These are phyloP conservation scores for Ganoderma lucidum DNA, from an alignment of 1,284 basidiomycete species.

Conservation along the genomic window DNA sequence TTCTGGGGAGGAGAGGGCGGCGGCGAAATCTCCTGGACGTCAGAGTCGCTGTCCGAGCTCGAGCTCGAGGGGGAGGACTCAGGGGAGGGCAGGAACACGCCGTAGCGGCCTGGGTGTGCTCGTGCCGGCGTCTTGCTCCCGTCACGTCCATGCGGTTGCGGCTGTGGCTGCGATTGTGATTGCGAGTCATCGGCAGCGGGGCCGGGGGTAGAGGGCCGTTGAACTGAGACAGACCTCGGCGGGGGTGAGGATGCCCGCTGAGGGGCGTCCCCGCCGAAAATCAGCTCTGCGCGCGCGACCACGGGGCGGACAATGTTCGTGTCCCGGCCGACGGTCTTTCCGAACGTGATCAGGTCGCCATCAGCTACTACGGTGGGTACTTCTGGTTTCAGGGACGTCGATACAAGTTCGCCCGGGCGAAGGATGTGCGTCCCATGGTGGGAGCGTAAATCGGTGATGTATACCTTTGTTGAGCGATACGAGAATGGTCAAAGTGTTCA, in stretches of 20 bases:
- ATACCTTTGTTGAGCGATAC: constrained; percentile 48
- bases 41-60: constrained; percentile 56
- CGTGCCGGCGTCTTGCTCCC: constrained; percentile 27
- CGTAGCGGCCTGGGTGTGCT: constrained; percentile 56
- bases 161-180: constrained; percentile 21
- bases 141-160: constrained; percentile 13
- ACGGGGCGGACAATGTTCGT: constrained; percentile 66
- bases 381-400: constrained; percentile 55
- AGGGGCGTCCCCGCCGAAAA: constrained; percentile 44
- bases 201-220: constrained; percentile 8
- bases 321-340: constrained; percentile 71
- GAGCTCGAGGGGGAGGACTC: constrained; percentile 42
- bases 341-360: constrained; percentile 76
- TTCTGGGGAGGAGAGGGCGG: constrained; percentile 24
- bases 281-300: constrained; percentile 62
- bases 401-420: constrained; percentile 52
- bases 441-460: constrained; percentile 64
- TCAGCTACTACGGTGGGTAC: constrained; percentile 58
- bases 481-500: constrained; percentile 11
- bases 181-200: constrained; percentile 13
- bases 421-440: constrained; percentile 71
- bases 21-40: constrained; percentile 56
- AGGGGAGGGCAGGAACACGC: constrained; percentile 54
- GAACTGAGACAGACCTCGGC: constrained; percentile 19
- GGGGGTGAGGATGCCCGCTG: constrained; percentile 25